These are phyloP conservation scores for Veloboletus limbatus DNA, from an alignment of 1,284 basidiomycete species.

Conservation along the genomic window DNA sequence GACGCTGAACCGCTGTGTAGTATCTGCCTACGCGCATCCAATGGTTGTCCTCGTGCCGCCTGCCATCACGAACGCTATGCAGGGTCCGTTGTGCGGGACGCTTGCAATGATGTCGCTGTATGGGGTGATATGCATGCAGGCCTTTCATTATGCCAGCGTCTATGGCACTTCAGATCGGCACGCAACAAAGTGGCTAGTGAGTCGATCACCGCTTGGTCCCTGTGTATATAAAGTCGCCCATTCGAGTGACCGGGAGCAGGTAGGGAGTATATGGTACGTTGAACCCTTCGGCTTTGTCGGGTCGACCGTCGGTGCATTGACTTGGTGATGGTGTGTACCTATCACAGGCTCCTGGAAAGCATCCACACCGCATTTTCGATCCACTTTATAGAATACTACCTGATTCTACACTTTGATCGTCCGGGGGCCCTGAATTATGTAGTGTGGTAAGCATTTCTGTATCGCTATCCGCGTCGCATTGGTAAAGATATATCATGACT, in stretches of 20 bases:
- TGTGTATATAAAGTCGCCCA: background rate
- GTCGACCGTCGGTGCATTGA: too few relatives aligned
- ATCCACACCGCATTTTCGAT: slow-evolving; percentile 9
- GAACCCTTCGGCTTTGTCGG: background rate
- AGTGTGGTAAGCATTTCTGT: slow-evolving; percentile 2
- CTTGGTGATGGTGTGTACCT: background rate
- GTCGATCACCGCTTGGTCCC: too few relatives aligned
- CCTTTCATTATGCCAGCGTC: slow-evolving; percentile 4
- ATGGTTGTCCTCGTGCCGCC: too few relatives aligned
- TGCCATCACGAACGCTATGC: background rate
- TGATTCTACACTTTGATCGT: slow-evolving; percentile 9
- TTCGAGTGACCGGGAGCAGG: background rate
- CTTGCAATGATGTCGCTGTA: slow-evolving; percentile 7
- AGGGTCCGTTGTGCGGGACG: slow-evolving; percentile 7
- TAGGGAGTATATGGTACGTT: slow-evolving; percentile 6
- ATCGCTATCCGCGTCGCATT: background rate
- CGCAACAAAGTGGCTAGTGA: slow-evolving; percentile 4
- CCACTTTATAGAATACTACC: slow-evolving; percentile 9
- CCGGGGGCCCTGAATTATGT: background rate
- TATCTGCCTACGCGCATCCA: too few relatives aligned
- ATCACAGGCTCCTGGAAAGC: slow-evolving; percentile 8
- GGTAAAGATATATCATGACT: too few relatives aligned
- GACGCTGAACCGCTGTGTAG: too few relatives aligned
- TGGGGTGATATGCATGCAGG: slow-evolving; percentile 12
- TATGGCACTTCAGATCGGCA: slow-evolving; percentile 7